phyloP scores from a whole-genome alignment of 129 eudicot species.

The Lactuca saligna region DNA sequence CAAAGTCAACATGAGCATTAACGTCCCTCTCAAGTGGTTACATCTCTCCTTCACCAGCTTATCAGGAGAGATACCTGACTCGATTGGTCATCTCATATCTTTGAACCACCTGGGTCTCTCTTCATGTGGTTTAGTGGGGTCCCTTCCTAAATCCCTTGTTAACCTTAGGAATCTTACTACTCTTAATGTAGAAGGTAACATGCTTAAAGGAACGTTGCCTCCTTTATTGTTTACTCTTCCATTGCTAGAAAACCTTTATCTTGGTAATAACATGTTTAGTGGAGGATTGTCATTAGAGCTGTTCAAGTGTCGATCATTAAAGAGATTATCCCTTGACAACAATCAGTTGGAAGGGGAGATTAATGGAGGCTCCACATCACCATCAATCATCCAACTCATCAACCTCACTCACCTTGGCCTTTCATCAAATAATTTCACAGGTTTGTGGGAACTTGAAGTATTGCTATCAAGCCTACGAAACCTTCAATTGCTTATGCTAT shows the following conservation, averaged over 20 bases:
- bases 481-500: background rate
- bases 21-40: conserved; percentile 19
- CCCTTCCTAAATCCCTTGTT: conserved; percentile 11
- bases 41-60: background rate
- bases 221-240: conserved; percentile 10
- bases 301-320: conserved; percentile 10
- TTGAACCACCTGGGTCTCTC: background rate
- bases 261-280: conserved; percentile 28
- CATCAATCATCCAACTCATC: conserved; percentile 24
- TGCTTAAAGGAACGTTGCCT: conserved; percentile 15
- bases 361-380: no score
- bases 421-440: conserved; percentile 7
- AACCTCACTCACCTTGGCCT: conserved; percentile 15
- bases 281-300: background rate
- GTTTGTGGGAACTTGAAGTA: background rate
- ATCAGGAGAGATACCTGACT: no score
- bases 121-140: background rate
- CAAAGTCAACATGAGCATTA: conserved; percentile 11
- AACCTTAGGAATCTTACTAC: conserved; percentile 18
- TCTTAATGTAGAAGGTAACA: background rate
- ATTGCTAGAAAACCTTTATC: conserved; percentile 3
- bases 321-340: background rate
- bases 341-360: conserved; percentile 20
- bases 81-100: no score
- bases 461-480: conserved; percentile 15